Evolutionary conservation across 495 filamentous ascomycete genomes (phyloP), one percentile per base, ranked within the genome.

Genomic region (Hypoxylon perforatum): DNA sequence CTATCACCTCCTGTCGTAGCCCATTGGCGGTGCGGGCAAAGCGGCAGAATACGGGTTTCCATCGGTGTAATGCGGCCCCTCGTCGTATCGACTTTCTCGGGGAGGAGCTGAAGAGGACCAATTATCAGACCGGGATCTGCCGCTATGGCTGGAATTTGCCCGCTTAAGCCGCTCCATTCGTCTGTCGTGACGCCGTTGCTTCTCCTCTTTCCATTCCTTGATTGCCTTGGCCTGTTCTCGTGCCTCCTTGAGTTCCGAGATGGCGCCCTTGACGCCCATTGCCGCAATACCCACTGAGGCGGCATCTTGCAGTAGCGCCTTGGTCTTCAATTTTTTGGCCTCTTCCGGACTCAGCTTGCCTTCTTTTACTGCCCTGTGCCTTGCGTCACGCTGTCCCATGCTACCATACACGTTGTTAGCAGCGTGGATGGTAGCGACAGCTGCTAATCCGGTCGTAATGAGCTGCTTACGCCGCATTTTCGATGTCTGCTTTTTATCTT

Each of bases 381-480:
- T 83, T 61, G 88, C 79, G 51, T 93, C 85, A 38, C 90, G 86
- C 67, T 90, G 89, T 75, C 91, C 89, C 80, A 94, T 84, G 70
- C 86, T 90, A 64, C 85, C 82, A 77, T 94, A 91, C 56, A 96
- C 84, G 57, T 84, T 87, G 74, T 96, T 90, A 7, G 90, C 92
- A 46, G 92, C 92, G 77, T 96, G 93, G 63, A 96, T 92, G 36
- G 93, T 95, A 56, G 93, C 93, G 60, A 96, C 90, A 52, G 89
- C 89, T 30, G 93, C 93, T 66, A 97, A 77, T 41, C 93, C 92
- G 46, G 91, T 88, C 47, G 92, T 93, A 61, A 96, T 69, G 72
- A 94, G 76, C 83, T 93, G 90, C 77, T 96, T 94, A 77, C 90
- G 87, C 82, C 87, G 87, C 84, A 94, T 85, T 76, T 93, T 92